Evolutionary conservation across 768 basidiomycete genomes (phyloP).

Genomic region (Kwoniella europaea): DNA sequence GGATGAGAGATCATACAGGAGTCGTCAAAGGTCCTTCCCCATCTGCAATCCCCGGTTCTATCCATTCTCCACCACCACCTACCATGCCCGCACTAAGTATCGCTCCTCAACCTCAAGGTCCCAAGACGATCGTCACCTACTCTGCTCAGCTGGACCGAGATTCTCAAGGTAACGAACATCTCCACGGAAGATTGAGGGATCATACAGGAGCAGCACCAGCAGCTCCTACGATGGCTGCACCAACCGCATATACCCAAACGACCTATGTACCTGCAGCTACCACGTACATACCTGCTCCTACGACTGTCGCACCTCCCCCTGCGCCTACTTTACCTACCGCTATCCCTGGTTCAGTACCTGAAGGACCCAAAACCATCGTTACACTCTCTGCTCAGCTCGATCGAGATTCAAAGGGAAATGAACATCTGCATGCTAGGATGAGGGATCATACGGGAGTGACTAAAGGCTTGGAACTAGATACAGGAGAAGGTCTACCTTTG

Average conservation of each 20-base stretch:
- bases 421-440: conserved; percentile 27
- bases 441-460: conserved; percentile 12
- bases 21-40: neutral
- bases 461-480: conserved; percentile 19
- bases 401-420: conserved; percentile 33
- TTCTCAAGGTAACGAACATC: conserved; percentile 34
- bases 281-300: conserved; percentile 6
- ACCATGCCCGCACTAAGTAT: conserved; percentile 1
- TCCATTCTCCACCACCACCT: neutral
- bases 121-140: conserved; percentile 34
- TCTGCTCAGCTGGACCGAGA: conserved; percentile 36
- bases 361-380: conserved; percentile 31
- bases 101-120: conserved; percentile 15
- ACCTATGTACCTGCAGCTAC: conserved; percentile 4
- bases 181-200: conserved; percentile 38
- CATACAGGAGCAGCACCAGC: conserved; percentile 26
- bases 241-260: neutral
- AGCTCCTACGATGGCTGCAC: neutral
- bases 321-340: neutral
- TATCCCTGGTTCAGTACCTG: neutral
- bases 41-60: too few species aligned
- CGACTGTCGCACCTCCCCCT: neutral
- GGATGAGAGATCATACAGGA: conserved; percentile 14
- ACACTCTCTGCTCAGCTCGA: conserved; percentile 39
- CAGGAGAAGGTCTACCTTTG: conserved; percentile 9